These are phyloP conservation scores for Chlorella vulgaris DNA, from an alignment of 139 green algal species.

Conservation along the genomic window DNA sequence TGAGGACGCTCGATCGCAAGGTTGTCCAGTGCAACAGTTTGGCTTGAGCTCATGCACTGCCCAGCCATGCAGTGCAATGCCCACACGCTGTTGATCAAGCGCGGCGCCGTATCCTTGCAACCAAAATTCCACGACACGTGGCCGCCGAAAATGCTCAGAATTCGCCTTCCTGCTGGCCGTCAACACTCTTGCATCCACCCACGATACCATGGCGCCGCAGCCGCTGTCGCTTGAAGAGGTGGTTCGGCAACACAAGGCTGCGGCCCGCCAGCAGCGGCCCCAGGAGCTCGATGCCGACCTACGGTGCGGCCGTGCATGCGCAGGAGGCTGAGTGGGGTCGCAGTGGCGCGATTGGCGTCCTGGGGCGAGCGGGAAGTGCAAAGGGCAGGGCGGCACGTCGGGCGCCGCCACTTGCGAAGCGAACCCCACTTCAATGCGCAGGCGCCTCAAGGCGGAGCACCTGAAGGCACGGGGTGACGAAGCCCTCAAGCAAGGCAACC, in stretches of 20 bases:
- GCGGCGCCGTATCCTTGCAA: too few relatives aligned
- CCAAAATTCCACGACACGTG: too few relatives aligned
- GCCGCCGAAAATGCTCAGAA: too few relatives aligned
- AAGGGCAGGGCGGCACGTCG: background rate
- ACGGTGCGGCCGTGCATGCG: background rate
- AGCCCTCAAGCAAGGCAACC: slow-evolving; percentile 40
- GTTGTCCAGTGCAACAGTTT: too few relatives aligned
- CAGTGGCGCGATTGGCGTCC: too few relatives aligned
- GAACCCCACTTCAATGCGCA: slow-evolving; percentile 7
- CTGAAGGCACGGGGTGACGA: slow-evolving; percentile 43
- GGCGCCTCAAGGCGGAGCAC: slow-evolving; percentile 40
- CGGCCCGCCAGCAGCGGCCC: background rate
- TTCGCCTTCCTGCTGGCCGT: too few relatives aligned
- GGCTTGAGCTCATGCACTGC: too few relatives aligned
- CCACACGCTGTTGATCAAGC: too few relatives aligned
- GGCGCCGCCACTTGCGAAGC: background rate
- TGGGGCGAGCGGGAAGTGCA: too few relatives aligned
- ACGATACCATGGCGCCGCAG: background rate
- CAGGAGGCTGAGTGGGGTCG: too few relatives aligned
- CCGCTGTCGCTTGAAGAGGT: slow-evolving; percentile 18
- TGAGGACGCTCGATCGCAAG: too few relatives aligned
- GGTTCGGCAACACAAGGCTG: background rate
- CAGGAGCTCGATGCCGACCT: background rate
- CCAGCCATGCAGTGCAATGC: too few relatives aligned
- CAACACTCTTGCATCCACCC: background rate